Percentiles rank a stretch among this genome's conserved stretches.
Conservation (phyloP, 371 early-diverging fungal species). For the Capniomyces stellatus region DNA sequence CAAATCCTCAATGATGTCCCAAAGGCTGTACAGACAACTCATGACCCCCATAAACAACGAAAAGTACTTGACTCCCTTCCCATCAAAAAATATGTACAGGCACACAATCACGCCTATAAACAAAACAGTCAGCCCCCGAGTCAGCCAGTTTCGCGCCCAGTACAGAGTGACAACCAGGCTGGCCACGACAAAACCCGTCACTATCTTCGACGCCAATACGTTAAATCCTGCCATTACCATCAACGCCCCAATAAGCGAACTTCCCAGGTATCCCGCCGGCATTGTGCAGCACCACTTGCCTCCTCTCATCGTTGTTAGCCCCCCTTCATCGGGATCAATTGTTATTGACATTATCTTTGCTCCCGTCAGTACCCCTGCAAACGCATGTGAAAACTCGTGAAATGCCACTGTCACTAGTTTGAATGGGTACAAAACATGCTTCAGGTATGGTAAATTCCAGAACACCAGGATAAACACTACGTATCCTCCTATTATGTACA, state of each 20-base stretch:
- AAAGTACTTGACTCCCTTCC: slow-evolving; percentile 59
- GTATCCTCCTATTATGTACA: slow-evolving; percentile 52
- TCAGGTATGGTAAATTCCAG: slow-evolving; percentile 74
- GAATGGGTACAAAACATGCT: slow-evolving; percentile 75
- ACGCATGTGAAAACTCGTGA: slow-evolving; percentile 70
- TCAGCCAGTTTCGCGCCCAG: slow-evolving; percentile 79
- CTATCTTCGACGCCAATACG: slow-evolving; percentile 63
- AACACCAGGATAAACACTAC: slow-evolving; percentile 48
- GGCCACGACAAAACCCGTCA: slow-evolving; percentile 55
- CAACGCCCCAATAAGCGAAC: slow-evolving; percentile 63
- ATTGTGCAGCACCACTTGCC: slow-evolving; percentile 53
- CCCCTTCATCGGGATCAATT: slow-evolving; percentile 86
- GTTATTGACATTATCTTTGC: slow-evolving; percentile 79
- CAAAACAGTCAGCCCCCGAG: slow-evolving; percentile 56
- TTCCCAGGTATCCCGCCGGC: slow-evolving; percentile 61
- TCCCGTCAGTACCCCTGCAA: slow-evolving; percentile 65
- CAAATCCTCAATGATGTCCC: slow-evolving; percentile 89
- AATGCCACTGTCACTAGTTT: slow-evolving; percentile 68
- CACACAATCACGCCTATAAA: slow-evolving; percentile 63
- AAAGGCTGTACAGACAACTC: slow-evolving; percentile 74
- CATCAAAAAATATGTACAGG: slow-evolving; percentile 68
- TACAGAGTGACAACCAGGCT: slow-evolving; percentile 53
- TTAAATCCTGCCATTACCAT: slow-evolving; percentile 85
- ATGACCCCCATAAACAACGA: slow-evolving; percentile 85
- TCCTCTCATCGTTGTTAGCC: slow-evolving; percentile 64